Base-by-base conservation (phyloP, 192 early-diverging fungal species). In the Coemansia sp. region DNA sequence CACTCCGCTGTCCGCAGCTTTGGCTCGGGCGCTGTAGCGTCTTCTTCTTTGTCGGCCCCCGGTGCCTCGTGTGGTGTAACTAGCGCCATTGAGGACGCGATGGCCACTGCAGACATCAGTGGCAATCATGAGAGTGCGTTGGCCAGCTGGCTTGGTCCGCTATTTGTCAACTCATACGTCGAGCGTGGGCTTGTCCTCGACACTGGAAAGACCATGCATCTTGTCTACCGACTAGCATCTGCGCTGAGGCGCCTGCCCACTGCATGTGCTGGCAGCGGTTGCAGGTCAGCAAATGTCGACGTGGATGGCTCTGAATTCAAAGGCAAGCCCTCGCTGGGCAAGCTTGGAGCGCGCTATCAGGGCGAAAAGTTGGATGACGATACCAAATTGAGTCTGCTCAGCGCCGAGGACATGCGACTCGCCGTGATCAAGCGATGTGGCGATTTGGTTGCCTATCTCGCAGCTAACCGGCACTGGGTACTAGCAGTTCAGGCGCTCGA, bases 141-240 rank as follows among this genome's bases (percentile, higher is more conserved):
- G 11, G 62, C 78, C 25, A 64, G 51, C 19, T 84, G 81, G 81
- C 64, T 78, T 14, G 36, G 39, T 15, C 60, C 69, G 21, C 74
- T 90, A 11, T 91, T 89, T 59, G 17, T 66, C 15, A 84, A 83
- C 62, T 27, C 75, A 11, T 91, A 86, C 66, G 60, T 70, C 7
- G 90, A 90, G 67, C 84, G 74, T 11, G 86, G 86, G 2, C 76
- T 91, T 4, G 89, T 91, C 9, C 75, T 91, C 21, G 85, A 87
- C 15, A 89, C 89, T 0, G 76, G 67, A 12, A 70, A 69, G 42
- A 69, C 88, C 4, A 88, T 91, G 88, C 67, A 45, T 0, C 71
- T 85, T 14, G 67, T 65, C 19, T 76, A 78, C 38, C 69, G 70
- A 5, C 46, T 84, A 27, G 50, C 60, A 0, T 36, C 73, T 6